Evolutionary conservation across 768 basidiomycete species (phyloP), one percentile per base, ranked within the genome.

Genomic region (Hygrophorus pudorinus): DNA sequence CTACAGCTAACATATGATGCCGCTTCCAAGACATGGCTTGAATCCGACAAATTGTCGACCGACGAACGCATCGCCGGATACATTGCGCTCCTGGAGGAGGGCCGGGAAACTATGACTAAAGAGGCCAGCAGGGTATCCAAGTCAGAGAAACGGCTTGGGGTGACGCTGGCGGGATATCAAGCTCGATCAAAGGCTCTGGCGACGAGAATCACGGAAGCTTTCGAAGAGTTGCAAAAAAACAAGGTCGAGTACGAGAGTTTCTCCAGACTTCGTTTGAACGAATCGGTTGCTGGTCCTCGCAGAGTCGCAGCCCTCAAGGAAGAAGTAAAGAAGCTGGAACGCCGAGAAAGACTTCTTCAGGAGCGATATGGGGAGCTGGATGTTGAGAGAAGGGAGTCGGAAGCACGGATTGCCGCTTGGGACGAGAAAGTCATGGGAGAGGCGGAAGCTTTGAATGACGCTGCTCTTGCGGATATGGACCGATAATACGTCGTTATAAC

Each of bases 111-210:
- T 40, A 90, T 99, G 81, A 65, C 78, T 28, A 79, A 76, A 56
- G 86, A 93, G 56, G 85, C 87, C 0, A 74, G 71, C 43, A 89
- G 85, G 58, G 84, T 86, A 0, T 61, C 75, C 16, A 98, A 96
- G 68, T 58, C 72, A 4, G 94, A 97, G 70, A 96, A 92, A 76
- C 94, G 91, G 61, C 75, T 98, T 8, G 74, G 71, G 7, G 78
- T 91, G 46, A 75, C 76, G 11, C 76, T 98, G 2, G 92, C 92
- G n/a, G 96, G 96, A 7, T 98, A 98, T 60, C 78, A 87, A 57
- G 73, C 75, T 31, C 78, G 93, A 8, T 79, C 79, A 21, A 72
- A 72, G 55, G 74, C 76, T 32, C 69, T 92, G 2, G 61, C 72
- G 12, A 78, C 75, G 59, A 78, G 81, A 1, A 57, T 88, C 36